These are phyloP conservation scores for Ilex asprella DNA, from an alignment of 257 asterid species.

Conservation along the genomic window DNA sequence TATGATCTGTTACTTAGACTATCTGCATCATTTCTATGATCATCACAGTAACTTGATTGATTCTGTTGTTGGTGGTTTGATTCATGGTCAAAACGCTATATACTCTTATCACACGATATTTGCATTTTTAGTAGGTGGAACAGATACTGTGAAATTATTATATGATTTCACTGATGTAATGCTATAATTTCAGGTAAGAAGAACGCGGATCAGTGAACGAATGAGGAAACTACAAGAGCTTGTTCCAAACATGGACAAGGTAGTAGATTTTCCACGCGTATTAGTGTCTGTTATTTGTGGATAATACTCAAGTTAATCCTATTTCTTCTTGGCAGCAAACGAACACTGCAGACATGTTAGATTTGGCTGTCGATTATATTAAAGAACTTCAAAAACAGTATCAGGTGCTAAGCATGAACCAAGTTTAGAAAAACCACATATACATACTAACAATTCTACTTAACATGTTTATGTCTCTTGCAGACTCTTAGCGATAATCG, in stretches of 20 bases:
- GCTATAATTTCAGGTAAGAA: slow-evolving; percentile 49
- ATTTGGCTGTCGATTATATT: slow-evolving; percentile 85
- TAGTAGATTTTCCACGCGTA: slow-evolving; percentile 8
- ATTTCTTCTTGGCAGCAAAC: slow-evolving; percentile 64
- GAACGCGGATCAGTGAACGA: slow-evolving; percentile 86
- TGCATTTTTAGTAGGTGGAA: too few species aligned
- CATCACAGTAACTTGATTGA: too few species aligned
- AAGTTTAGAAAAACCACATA: not conserved
- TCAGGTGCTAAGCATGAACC: slow-evolving; percentile 36
- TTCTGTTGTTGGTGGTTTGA: too few species aligned
- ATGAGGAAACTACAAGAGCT: slow-evolving; percentile 88
- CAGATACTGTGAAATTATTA: not conserved
- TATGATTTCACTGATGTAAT: not conserved
- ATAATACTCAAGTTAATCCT: not conserved
- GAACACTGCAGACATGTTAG: slow-evolving; percentile 89
- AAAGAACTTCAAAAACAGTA: slow-evolving; percentile 73
- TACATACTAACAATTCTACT: not conserved
- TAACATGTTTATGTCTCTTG: slow-evolving; percentile 6
- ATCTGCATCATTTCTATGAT: too few species aligned
- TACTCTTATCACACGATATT: too few species aligned
- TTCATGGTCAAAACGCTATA: too few species aligned
- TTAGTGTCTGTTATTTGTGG: not conserved
- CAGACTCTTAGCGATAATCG: slow-evolving; percentile 54
- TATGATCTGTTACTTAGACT: too few species aligned
- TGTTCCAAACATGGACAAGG: slow-evolving; percentile 97